Percentiles rank a stretch among this genome's conserved stretches.
Evolutionary conservation across 208 protist species (phyloP).

Genomic region (Leishmania tropica): DNA sequence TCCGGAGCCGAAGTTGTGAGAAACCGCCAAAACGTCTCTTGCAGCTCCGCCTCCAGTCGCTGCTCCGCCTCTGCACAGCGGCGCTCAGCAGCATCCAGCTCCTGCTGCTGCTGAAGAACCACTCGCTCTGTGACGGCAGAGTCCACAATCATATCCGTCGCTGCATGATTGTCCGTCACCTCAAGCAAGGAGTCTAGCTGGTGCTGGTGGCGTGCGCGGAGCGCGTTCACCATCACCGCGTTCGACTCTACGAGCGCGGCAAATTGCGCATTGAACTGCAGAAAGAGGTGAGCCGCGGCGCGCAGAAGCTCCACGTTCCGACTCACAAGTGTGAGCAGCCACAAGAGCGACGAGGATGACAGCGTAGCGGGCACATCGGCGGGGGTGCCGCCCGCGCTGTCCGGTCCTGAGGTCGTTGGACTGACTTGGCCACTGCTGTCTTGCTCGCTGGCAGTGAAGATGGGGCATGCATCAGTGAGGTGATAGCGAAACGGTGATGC

Average conservation of each 20-base stretch:
- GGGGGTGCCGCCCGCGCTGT: not conserved
- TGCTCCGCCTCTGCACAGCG: constrained; percentile 23
- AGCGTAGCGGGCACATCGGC: not conserved
- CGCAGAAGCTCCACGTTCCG: constrained; percentile 54
- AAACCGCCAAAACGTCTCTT: constrained; percentile 44
- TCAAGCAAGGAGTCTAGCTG: constrained; percentile 65
- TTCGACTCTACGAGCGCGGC: constrained; percentile 26
- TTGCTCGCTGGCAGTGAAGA: constrained; percentile 7
- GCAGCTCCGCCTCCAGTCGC: constrained; percentile 44
- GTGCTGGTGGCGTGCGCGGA: constrained; percentile 57
- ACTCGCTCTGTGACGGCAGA: constrained; percentile 57
- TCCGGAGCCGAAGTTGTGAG: constrained; percentile 61
- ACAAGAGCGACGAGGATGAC: constrained; percentile 38
- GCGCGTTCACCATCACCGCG: constrained; percentile 20
- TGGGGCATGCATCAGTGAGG: constrained; percentile 16
- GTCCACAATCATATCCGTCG: constrained; percentile 64
- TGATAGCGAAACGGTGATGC: constrained; percentile 10
- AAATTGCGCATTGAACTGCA: constrained; percentile 66
- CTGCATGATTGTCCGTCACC: constrained; percentile 40
- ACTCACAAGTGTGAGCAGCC: constrained; percentile 68
- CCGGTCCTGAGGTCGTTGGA: not conserved
- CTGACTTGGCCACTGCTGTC: not conserved
- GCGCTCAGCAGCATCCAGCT: constrained; percentile 52
- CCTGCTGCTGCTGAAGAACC: constrained; percentile 65
- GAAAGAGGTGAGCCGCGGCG: constrained; percentile 51